These are phyloP conservation scores for Rhizopogon vesiculosus DNA, from an alignment of 768 basidiomycete species.

Conservation along the genomic window DNA sequence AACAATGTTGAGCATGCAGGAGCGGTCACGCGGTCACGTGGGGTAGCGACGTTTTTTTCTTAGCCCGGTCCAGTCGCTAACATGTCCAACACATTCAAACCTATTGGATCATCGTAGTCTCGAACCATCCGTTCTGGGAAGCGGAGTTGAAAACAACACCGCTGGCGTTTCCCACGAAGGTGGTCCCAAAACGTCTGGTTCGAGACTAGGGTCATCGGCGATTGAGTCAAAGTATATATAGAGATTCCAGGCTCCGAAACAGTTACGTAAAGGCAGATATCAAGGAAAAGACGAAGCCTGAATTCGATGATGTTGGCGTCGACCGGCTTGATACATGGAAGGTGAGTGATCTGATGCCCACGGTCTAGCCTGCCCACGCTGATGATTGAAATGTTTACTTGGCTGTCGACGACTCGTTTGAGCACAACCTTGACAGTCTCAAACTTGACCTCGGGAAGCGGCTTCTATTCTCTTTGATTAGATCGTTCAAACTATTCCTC, in stretches of 20 bases:
- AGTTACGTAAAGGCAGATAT: background rate
- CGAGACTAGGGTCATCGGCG: background rate
- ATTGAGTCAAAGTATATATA: background rate
- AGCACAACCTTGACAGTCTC: background rate
- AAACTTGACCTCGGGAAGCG: background rate
- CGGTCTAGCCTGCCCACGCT: too few relatives aligned
- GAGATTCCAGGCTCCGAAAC: background rate
- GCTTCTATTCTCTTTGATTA: background rate
- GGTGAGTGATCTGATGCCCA: background rate
- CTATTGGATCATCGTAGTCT: background rate
- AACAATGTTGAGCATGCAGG: background rate
- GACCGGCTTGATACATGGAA: background rate
- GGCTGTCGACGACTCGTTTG: background rate
- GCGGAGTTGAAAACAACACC: too few relatives aligned
- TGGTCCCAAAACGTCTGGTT: too few relatives aligned
- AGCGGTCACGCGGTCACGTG: too few relatives aligned
- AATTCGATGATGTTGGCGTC: background rate
- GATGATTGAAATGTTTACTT: background rate
- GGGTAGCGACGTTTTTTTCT: too few relatives aligned
- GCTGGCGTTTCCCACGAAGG: too few relatives aligned
- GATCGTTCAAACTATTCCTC: background rate
- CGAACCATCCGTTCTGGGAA: too few relatives aligned
- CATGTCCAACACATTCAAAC: background rate
- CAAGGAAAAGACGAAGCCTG: background rate
- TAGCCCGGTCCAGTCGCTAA: too few relatives aligned